phyloP scores from a whole-genome alignment of 2,329 filamentous ascomycete genomes.

The Colletotrichum magnum region DNA sequence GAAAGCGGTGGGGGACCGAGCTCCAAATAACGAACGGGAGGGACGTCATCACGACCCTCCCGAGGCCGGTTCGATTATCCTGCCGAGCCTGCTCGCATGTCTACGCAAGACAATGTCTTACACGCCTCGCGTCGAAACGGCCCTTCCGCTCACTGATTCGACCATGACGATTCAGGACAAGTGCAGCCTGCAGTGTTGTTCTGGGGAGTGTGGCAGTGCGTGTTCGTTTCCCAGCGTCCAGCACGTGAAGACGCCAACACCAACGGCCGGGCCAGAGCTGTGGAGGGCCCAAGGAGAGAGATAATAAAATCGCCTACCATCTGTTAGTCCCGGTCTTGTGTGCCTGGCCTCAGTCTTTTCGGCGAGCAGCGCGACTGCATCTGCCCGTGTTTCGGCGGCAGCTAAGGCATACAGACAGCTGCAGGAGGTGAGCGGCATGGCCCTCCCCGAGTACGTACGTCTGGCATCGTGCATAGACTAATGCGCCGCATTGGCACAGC shows the following conservation, averaged over 20 bases:
- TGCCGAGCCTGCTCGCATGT: neutral
- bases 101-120: constrained; percentile 18
- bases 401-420: neutral
- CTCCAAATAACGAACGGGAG: neutral
- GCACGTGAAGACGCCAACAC: constrained; percentile 19
- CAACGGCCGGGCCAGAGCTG: constrained; percentile 4
- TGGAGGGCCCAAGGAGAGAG: neutral
- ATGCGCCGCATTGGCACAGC: neutral
- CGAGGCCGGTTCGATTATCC: neutral
- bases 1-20: neutral
- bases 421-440: neutral
- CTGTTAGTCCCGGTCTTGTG: neutral
- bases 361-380: neutral
- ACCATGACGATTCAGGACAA: neutral
- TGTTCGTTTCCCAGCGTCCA: neutral
- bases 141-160: neutral
- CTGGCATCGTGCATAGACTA: neutral
- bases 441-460: neutral
- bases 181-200: neutral
- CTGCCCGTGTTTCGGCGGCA: neutral
- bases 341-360: neutral
- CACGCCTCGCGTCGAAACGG: neutral
- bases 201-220: neutral
- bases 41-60: neutral
- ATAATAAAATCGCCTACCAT: neutral